Evolutionary conservation across 1,284 basidiomycete species (phyloP).

Genomic region (Xerocomus nothofagi): DNA sequence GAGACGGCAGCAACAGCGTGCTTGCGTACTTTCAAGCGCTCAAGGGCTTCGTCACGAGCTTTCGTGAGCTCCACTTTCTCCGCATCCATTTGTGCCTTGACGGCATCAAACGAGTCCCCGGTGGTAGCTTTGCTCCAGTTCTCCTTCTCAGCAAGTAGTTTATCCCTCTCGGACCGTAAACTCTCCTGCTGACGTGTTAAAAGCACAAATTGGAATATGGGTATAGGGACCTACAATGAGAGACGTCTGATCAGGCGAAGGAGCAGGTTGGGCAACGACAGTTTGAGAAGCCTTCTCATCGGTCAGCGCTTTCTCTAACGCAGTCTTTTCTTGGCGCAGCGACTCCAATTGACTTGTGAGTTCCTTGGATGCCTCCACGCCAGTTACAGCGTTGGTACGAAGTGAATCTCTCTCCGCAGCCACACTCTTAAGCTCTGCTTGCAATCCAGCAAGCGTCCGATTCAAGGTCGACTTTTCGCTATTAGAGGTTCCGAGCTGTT

Average conservation of each 20-base stretch:
- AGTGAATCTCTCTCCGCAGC: conserved; percentile 38
- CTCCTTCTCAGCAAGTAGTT: conserved; percentile 59
- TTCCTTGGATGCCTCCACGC: conserved; percentile 28
- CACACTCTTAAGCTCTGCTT: conserved; percentile 35
- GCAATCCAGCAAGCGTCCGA: conserved; percentile 34
- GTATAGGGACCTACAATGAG: conserved; percentile 44
- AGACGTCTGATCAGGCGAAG: conserved; percentile 37
- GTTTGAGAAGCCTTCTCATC: conserved; percentile 39
- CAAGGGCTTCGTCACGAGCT: conserved; percentile 57
- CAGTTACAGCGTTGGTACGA: conserved; percentile 16
- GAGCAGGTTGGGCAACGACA: conserved; percentile 24
- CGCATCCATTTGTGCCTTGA: conserved; percentile 48
- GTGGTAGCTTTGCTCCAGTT: conserved; percentile 37
- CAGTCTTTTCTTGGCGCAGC: conserved; percentile 44
- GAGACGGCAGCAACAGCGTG: no score
- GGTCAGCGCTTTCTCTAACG: conserved; percentile 42
- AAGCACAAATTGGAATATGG: background rate
- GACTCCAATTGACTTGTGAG: conserved; percentile 40
- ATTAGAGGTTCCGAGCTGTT: conserved; percentile 33
- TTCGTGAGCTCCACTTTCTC: conserved; percentile 60
- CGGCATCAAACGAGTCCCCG: conserved; percentile 33
- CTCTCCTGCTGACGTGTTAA: conserved; percentile 42
- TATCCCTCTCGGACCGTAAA: conserved; percentile 61
- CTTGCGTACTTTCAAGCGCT: conserved; percentile 51
- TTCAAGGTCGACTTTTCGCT: conserved; percentile 42